These are phyloP conservation scores for Akanthomyces muscarius DNA, from an alignment of 2,329 filamentous ascomycete genomes.

Conservation along the genomic window DNA sequence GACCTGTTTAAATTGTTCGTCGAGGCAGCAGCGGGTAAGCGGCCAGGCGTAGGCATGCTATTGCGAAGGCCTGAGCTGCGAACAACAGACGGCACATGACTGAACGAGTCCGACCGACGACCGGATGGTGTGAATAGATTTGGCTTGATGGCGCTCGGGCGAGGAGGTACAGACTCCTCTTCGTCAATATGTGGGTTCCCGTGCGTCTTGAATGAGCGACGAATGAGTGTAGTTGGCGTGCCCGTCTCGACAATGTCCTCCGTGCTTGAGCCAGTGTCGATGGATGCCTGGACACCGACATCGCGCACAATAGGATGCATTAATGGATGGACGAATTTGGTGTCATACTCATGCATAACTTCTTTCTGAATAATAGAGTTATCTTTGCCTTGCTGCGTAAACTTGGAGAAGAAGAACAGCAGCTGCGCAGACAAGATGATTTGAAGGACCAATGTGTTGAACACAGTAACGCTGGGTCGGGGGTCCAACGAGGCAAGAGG, in stretches of 20 bases:
- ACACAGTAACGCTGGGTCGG: constrained; percentile 78
- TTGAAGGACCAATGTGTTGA: constrained; percentile 76
- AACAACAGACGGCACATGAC: constrained; percentile 27
- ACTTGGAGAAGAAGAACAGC: constrained; percentile 66
- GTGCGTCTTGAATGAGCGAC: constrained; percentile 73
- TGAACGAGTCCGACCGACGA: constrained; percentile 34
- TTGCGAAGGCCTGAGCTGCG: constrained; percentile 30
- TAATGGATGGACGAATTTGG: constrained; percentile 87
- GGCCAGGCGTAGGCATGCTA: constrained; percentile 32
- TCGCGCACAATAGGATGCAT: constrained; percentile 74
- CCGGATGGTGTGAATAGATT: constrained; percentile 42
- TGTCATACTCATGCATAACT: constrained; percentile 92
- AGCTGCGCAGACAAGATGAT: constrained; percentile 73
- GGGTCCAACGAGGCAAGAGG: constrained; percentile 73
- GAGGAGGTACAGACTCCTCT: constrained; percentile 41
- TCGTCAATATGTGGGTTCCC: constrained; percentile 78
- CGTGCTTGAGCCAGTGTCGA: constrained; percentile 38
- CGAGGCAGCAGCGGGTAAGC: constrained; percentile 28
- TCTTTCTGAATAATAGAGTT: constrained; percentile 80
- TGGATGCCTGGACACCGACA: constrained; percentile 75
- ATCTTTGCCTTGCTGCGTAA: constrained; percentile 83
- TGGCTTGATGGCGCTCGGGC: constrained; percentile 36
- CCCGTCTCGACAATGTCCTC: constrained; percentile 45
- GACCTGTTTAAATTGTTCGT: constrained; percentile 18
- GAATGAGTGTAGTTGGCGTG: constrained; percentile 59